Evolutionary conservation across 176 grass and related monocot species (phyloP).

Genomic region (Triticum dicoccoides): DNA sequence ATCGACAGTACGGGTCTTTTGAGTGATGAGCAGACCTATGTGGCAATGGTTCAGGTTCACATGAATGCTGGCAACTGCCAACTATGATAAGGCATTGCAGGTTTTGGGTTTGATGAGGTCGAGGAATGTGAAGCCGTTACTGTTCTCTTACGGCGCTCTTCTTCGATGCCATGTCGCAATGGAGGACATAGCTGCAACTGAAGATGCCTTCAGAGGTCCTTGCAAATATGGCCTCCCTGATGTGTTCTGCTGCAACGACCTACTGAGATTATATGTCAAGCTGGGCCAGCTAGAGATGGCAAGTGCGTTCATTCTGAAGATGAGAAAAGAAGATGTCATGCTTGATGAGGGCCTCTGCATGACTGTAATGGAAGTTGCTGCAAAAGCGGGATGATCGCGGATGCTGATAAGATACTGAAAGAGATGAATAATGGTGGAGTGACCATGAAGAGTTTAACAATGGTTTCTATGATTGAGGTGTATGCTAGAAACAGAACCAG

Average conservation of each 20-base stretch:
- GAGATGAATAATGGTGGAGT: conserved; percentile 49
- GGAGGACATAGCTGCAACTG: conserved; percentile 65
- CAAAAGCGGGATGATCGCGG: conserved; percentile 46
- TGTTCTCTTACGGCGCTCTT: conserved; percentile 56
- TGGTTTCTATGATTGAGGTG: conserved; percentile 50
- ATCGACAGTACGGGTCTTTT: conserved; percentile 56
- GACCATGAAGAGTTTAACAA: conserved; percentile 32
- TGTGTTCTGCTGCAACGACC: conserved; percentile 59
- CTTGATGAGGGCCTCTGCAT: conserved; percentile 67
- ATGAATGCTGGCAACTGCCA: conserved; percentile 30
- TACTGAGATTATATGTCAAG: conserved; percentile 68
- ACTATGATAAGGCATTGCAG: conserved; percentile 57
- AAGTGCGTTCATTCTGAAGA: conserved; percentile 47
- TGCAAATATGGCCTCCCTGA: conserved; percentile 37
- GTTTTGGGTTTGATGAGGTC: conserved; percentile 63
- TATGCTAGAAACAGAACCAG: conserved; percentile 55
- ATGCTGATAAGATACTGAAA: conserved; percentile 52
- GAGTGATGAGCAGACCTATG: conserved; percentile 79
- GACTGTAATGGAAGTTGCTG: conserved; percentile 74
- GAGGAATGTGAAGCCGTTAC: conserved; percentile 56
- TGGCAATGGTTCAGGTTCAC: conserved; percentile 85
- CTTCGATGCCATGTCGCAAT: conserved; percentile 63
- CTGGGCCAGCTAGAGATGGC: conserved; percentile 66
- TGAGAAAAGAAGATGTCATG: conserved; percentile 35
- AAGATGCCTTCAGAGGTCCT: conserved; percentile 44